These are phyloP conservation scores for Ganoderma lucidum DNA, from an alignment of 1,284 basidiomycete genomes.

Conservation along the genomic window DNA sequence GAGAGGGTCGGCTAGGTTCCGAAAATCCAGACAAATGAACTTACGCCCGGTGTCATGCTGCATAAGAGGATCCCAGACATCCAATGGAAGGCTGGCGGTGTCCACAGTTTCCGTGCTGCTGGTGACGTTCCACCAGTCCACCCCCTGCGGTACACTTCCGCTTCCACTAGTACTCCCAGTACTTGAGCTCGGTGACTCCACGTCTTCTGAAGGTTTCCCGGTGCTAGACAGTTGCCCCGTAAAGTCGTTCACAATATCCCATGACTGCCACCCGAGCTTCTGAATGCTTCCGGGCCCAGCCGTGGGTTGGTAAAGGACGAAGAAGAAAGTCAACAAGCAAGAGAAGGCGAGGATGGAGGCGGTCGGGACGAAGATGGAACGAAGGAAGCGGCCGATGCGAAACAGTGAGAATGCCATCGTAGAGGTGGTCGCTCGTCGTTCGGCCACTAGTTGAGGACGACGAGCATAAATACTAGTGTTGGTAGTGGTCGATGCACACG, in stretches of 20 bases:
- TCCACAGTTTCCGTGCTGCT: slow-evolving; percentile 40
- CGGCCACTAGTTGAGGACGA: background rate
- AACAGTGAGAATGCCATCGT: slow-evolving; percentile 40
- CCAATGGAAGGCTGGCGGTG: slow-evolving; percentile 76
- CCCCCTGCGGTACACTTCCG: slow-evolving; percentile 39
- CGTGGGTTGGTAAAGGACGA: slow-evolving; percentile 79
- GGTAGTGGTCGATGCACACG: background rate
- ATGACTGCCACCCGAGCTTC: slow-evolving; percentile 90
- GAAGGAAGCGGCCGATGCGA: slow-evolving; percentile 51
- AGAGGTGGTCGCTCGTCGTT: background rate
- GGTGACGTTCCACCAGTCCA: slow-evolving; percentile 80
- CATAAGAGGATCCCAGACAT: slow-evolving; percentile 83
- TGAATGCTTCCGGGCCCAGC: slow-evolving; percentile 76
- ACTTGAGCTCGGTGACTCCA: slow-evolving; percentile 22
- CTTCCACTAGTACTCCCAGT: slow-evolving; percentile 16
- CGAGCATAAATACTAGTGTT: background rate
- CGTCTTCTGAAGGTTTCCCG: background rate
- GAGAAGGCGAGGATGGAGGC: slow-evolving; percentile 71
- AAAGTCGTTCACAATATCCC: slow-evolving; percentile 66
- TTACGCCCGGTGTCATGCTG: slow-evolving; percentile 77
- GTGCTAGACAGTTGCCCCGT: background rate
- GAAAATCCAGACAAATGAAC: background rate
- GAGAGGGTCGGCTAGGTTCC: background rate
- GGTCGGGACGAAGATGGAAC: slow-evolving; percentile 62
- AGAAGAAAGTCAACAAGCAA: slow-evolving; percentile 75